Evolutionary conservation across 2,329 filamentous ascomycete species (phyloP).

Genomic region (Diaporthe vaccinii): DNA sequence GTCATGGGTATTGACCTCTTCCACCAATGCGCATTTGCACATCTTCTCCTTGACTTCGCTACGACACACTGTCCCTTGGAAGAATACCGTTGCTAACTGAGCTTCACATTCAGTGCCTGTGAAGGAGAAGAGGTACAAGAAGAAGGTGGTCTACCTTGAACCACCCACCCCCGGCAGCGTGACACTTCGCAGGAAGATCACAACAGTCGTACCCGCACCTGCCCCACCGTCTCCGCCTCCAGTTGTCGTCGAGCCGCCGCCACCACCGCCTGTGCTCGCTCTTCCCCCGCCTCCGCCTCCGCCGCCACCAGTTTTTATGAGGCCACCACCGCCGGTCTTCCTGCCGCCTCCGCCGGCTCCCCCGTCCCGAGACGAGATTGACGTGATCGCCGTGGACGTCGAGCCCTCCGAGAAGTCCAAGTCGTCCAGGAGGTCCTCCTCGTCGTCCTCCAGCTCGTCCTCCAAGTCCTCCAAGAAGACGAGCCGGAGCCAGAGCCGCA

Average conservation of each 20-base stretch:
- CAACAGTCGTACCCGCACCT: slow-evolving; percentile 53
- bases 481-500: slow-evolving; percentile 45
- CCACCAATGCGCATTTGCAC: not conserved
- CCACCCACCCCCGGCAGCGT: slow-evolving; percentile 56
- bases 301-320: slow-evolving; percentile 42
- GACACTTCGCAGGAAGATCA: slow-evolving; percentile 53
- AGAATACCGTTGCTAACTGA: slow-evolving; percentile 11
- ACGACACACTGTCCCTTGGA: not conserved
- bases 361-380: slow-evolving; percentile 45
- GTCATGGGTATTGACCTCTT: slow-evolving; percentile 33
- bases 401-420: slow-evolving; percentile 43
- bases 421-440: slow-evolving; percentile 29
- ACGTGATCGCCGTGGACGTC: slow-evolving; percentile 48
- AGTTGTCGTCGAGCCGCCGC: slow-evolving; percentile 40
- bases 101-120: slow-evolving; percentile 17
- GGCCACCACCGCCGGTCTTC: slow-evolving; percentile 41
- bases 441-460: slow-evolving; percentile 32
- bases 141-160: slow-evolving; percentile 59
- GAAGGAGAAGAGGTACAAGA: slow-evolving; percentile 46
- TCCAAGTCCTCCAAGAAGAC: slow-evolving; percentile 37
- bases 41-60: not conserved
- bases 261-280: slow-evolving; percentile 43
- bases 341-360: slow-evolving; percentile 42
- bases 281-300: slow-evolving; percentile 43
- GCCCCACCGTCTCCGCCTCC: slow-evolving; percentile 48